Evolutionary conservation across 768 basidiomycete species (phyloP).

Genomic region (Phallus indusiatus): DNA sequence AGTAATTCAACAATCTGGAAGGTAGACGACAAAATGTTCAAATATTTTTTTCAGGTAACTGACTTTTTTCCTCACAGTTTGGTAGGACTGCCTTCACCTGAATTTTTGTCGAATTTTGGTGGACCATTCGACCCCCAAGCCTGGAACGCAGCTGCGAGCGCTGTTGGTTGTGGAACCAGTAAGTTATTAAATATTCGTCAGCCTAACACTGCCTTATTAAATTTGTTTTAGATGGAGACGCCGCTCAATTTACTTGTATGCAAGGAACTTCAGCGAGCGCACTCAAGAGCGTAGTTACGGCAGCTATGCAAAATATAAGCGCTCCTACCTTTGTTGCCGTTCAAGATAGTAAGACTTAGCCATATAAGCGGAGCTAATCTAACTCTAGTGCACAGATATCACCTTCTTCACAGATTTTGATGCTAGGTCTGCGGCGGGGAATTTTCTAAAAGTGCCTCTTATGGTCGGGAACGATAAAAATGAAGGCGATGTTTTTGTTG

Average conservation of each 20-base stretch:
- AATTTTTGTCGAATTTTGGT: background rate
- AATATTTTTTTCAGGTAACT: too few species aligned
- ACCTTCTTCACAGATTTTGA: background rate
- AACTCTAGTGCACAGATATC: background rate
- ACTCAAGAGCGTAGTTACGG: background rate
- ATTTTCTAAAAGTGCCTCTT: background rate
- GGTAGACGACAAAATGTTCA: background rate
- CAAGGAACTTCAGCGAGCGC: background rate
- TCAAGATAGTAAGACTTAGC: background rate
- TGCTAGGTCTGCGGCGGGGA: background rate
- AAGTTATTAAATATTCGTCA: background rate
- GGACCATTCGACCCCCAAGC: background rate
- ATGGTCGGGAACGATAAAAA: background rate
- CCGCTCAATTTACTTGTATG: background rate
- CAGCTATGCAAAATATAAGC: background rate
- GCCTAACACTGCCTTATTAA: too few species aligned
- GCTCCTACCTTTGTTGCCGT: background rate
- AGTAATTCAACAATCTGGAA: conserved; percentile 4
- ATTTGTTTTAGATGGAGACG: background rate
- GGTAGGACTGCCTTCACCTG: background rate
- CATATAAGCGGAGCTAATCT: background rate
- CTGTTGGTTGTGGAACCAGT: background rate
- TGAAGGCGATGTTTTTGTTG: background rate
- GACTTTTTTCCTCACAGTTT: background rate
- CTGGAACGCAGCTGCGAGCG: background rate